Evolutionary conservation across 352 stramenopile genomes (phyloP), one percentile per base, ranked within the genome.

Genomic region (Detonula confervacea): DNA sequence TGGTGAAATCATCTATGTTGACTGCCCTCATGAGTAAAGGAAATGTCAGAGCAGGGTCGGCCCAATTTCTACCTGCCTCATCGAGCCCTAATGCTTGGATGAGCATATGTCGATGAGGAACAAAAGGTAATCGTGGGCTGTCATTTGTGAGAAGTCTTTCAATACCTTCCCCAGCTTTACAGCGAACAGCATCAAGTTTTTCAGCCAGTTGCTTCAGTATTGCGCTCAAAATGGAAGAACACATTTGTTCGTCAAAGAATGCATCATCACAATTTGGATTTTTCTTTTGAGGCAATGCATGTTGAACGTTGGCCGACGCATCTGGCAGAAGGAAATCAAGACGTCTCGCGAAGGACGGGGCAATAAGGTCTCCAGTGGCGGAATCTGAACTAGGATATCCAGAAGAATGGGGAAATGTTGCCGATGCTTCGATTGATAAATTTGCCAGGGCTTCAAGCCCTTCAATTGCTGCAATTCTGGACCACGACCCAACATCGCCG

Each of bases 401-500:
- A 37, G 73, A 71, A 52, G 93, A 76, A 6, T 80, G 79, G 54
- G 92, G 65, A 51, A 92, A 84, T 18, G 79, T 68, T 18, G 86
- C 77, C 14, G 81, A 81, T 27, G 73, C 39, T 54, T 73, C 87
- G 69, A 65, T 84, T 76, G 70, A 76, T 52, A 74, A 76, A 20
- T 93, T 87, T 35, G 97, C 70, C 12, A 98, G 64, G 42, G 81
- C 82, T 69, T 97, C 90, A 7, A 98, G 83, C 9, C 93, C 96
- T 25, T 96, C 62, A 91, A 99, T 97, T 14, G 97, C 96, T 74
- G 95, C 95, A 73, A 97, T 97, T 39, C 97, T 92, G 44, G 97
- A 96, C 97, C 97, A 99, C 9, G 96, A 99, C 9, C 97, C 97
- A 18, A 99, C 96, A 87, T 99, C 97, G 4, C 97, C 97, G 46